Base-by-base conservation (phyloP, 2,329 filamentous ascomycete genomes). In the Aspergillus aculeatus region DNA sequence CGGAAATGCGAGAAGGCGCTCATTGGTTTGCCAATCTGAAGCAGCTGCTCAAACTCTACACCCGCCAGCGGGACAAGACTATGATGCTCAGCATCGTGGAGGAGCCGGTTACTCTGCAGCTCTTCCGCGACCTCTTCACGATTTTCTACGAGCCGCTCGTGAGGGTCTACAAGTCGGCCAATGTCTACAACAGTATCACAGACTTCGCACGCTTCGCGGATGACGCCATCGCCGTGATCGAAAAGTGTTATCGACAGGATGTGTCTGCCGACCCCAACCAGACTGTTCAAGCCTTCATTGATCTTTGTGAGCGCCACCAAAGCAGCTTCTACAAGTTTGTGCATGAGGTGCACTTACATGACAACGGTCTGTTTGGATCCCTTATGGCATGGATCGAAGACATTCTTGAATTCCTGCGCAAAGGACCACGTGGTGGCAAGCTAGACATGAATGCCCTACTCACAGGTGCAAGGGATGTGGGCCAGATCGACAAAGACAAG, bases 311-410 rank as follows among this genome's bases (percentile, higher is more conserved):
- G 66, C 87, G 95, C 48, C 95, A 99, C 74, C 92, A 99, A 77
- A 87, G 96, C 73, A 96, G 96, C 77, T 94, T 99, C 73, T 99
- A 98, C 84, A 98, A 96, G 75, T 99, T 99, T 74, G 90, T 99
- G 3, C 95, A 99, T 75, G 95, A 99, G 77, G 94, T 99, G 0
- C 95, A 99, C 72, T 88, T 91, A 6, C 94, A 99, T 70, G 95
- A 99, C 74, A 96, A 99, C 64, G 95, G 95, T 0, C 85, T 99
- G 1, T 99, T 99, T 69, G 93, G 92, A 38, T 91, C 96, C 69
- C 84, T 99, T 54, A 99, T 99, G 95, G 88, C 88, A 26, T 98
- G 95, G 95, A 88, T 98, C 50, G 95, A 99, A 78, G 90, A 89
- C 38, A 98, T 99, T 60, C 84, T 99, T 5, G 91, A 95, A 63